These are phyloP conservation scores for Leucaena leucocephala DNA, from an alignment of 306 rosid genomes.

Conservation along the genomic window DNA sequence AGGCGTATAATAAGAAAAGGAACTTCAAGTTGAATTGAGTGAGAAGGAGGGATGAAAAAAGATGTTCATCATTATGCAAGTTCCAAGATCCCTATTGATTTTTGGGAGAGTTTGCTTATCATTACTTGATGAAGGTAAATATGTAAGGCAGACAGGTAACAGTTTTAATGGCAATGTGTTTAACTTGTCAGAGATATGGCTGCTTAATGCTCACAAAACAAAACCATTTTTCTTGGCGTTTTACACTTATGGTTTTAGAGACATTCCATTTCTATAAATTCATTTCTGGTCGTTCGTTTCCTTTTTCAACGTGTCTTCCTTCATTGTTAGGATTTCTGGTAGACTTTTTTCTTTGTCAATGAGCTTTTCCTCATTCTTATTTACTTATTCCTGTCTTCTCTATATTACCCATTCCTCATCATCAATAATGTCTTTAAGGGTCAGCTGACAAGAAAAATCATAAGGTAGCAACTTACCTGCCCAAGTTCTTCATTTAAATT, in stretches of 20 bases:
- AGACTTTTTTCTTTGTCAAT: background rate
- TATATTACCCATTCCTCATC: background rate
- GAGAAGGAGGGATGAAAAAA: background rate
- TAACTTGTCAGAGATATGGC: slow-evolving; percentile 9
- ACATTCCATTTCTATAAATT: background rate
- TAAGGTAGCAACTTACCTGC: slow-evolving; percentile 61
- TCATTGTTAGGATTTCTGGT: background rate
- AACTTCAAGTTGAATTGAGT: background rate
- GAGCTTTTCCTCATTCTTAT: background rate
- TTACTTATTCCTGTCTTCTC: slow-evolving; percentile 1
- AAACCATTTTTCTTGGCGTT: slow-evolving; percentile 14
- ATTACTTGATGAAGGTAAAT: background rate
- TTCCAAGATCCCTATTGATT: background rate
- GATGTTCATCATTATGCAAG: background rate
- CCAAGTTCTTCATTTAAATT: slow-evolving; percentile 99
- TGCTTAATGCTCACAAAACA: slow-evolving; percentile 10
- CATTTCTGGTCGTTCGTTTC: background rate
- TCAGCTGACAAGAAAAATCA: slow-evolving; percentile 2
- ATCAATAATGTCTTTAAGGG: background rate
- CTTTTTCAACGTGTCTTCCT: background rate
- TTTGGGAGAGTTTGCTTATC: slow-evolving; percentile 9
- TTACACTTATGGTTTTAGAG: slow-evolving; percentile 2
- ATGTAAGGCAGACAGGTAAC: background rate
- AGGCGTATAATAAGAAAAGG: background rate
- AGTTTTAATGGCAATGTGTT: background rate